phyloP scores from a whole-genome alignment of 352 stramenopile genomes.

The Phytophthora crassamura region DNA sequence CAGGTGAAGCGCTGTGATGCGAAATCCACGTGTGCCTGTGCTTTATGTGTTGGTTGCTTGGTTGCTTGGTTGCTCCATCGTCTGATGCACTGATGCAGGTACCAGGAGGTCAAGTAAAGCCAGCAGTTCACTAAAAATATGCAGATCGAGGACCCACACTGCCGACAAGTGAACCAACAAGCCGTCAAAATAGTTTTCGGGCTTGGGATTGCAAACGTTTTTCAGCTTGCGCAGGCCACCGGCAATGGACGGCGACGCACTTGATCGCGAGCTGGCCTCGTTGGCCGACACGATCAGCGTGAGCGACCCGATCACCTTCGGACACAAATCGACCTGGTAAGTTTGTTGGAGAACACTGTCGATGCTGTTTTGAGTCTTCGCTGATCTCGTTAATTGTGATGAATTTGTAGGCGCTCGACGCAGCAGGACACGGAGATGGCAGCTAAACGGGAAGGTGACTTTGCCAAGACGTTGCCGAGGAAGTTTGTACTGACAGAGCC shows the following conservation, averaged over 20 bases:
- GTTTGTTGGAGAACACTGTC: neutral
- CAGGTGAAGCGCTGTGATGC: slow-evolving; percentile 34
- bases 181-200: slow-evolving; percentile 26
- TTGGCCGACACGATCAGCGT: slow-evolving; percentile 77
- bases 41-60: slow-evolving; percentile 18
- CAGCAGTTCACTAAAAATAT: slow-evolving; percentile 15
- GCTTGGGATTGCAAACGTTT: neutral
- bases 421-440: slow-evolving; percentile 42
- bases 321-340: slow-evolving; percentile 76
- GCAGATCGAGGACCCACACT: neutral
- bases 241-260: slow-evolving; percentile 48
- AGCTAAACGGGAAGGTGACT: slow-evolving; percentile 52
- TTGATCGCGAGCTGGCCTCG: slow-evolving; percentile 73
- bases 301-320: slow-evolving; percentile 83
- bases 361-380: neutral
- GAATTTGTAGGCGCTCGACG: slow-evolving; percentile 58
- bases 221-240: neutral
- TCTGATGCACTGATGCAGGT: neutral
- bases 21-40: slow-evolving; percentile 39
- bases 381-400: slow-evolving; percentile 10
- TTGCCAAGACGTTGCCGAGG: slow-evolving; percentile 59
- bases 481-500: slow-evolving; percentile 77
- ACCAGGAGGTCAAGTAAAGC: neutral
- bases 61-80: slow-evolving; percentile 11
- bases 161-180: neutral